phyloP scores from a whole-genome alignment of 108 stramenopile species.

The Cyclotella cryptica region DNA sequence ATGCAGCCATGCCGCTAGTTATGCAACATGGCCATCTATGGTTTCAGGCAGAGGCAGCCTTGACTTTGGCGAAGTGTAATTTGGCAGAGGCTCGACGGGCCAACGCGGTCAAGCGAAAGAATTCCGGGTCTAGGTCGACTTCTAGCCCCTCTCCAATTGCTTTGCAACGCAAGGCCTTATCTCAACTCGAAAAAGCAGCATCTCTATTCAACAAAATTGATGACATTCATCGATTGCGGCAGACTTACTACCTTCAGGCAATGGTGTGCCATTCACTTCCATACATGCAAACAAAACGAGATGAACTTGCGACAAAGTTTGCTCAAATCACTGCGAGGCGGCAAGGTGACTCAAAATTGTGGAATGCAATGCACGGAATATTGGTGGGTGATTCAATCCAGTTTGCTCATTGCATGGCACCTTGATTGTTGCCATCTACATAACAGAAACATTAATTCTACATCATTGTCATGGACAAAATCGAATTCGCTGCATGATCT shows the following conservation, averaged over 20 bases:
- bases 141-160: constrained; percentile 3
- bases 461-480: too few species aligned
- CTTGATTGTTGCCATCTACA: too few species aligned
- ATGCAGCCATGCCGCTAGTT: constrained; percentile 63
- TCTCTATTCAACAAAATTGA: constrained; percentile 62
- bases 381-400: constrained; percentile 4
- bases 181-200: constrained; percentile 38
- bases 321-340: constrained; percentile 6
- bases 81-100: constrained; percentile 52
- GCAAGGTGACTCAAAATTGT: not conserved
- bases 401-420: too few species aligned
- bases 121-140: not conserved
- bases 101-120: constrained; percentile 4
- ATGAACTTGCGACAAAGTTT: constrained; percentile 45
- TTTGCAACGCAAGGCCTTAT: constrained; percentile 37
- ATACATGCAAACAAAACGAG: constrained; percentile 20
- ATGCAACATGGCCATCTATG: constrained; percentile 74
- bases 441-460: too few species aligned
- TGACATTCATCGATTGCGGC: constrained; percentile 58
- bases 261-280: constrained; percentile 49
- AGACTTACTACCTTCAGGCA: constrained; percentile 76
- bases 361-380: constrained; percentile 5
- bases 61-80: constrained; percentile 77
- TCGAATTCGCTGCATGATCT: too few species aligned
- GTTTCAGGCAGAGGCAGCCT: constrained; percentile 74